Evolutionary conservation across 2,329 filamentous ascomycete species (phyloP).

Genomic region (Beauveria pseudobassiana): DNA sequence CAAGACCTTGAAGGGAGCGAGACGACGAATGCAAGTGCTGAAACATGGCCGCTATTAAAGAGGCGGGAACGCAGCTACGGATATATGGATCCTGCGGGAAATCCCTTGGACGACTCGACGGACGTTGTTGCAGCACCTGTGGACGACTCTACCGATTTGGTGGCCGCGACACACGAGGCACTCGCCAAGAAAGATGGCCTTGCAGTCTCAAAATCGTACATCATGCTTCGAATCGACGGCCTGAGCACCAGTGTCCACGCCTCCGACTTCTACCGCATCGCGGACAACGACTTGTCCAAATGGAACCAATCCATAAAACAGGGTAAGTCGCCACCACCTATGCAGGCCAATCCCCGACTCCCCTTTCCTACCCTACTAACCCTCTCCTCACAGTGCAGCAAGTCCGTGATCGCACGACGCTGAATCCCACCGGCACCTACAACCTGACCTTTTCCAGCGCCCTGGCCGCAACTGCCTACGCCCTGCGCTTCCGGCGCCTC

Average conservation of each 20-base stretch:
- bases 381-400: slow-evolving; percentile 44
- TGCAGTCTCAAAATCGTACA: background rate
- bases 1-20: too few species aligned
- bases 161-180: background rate
- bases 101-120: background rate
- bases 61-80: background rate
- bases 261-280: slow-evolving; percentile 64
- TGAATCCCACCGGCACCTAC: slow-evolving; percentile 58
- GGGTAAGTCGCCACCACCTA: slow-evolving; percentile 26
- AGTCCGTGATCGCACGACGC: slow-evolving; percentile 53
- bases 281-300: slow-evolving; percentile 56
- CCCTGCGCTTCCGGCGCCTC: slow-evolving; percentile 29
- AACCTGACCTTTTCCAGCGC: slow-evolving; percentile 59
- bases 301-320: slow-evolving; percentile 59
- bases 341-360: background rate
- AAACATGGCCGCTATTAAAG: slow-evolving; percentile 8
- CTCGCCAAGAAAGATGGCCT: background rate
- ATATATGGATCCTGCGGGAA: background rate
- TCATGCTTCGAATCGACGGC: slow-evolving; percentile 50
- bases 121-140: background rate
- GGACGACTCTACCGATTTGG: background rate
- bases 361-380: slow-evolving; percentile 4
- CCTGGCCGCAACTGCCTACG: slow-evolving; percentile 54
- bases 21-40: background rate
- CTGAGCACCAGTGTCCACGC: slow-evolving; percentile 53